phyloP scores from a whole-genome alignment of 2,329 filamentous ascomycete species.

The Arthrobotrys sphaeroides region DNA sequence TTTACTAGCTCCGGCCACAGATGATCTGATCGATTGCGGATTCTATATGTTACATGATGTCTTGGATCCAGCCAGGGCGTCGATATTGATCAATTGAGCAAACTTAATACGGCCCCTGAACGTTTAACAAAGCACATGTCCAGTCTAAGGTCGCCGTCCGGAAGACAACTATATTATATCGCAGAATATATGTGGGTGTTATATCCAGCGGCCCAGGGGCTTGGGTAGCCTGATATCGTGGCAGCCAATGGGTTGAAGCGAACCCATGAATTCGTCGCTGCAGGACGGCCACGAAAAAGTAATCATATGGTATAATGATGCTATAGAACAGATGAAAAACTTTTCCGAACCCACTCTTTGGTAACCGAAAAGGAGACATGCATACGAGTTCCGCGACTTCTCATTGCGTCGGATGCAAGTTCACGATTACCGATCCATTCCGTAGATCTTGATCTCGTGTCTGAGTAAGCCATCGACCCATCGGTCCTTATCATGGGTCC shows the following conservation, averaged over 20 bases:
- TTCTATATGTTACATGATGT: conserved; percentile 23
- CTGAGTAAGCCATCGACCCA: conserved; percentile 9
- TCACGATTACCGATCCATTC: conserved; percentile 48
- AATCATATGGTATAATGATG: conserved; percentile 33
- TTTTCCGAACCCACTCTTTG: conserved; percentile 31
- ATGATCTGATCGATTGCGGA: background rate
- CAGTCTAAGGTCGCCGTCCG: conserved; percentile 44
- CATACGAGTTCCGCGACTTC: conserved; percentile 24
- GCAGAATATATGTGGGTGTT: conserved; percentile 21
- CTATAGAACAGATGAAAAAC: conserved; percentile 18
- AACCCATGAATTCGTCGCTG: conserved; percentile 35
- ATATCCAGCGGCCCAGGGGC: conserved; percentile 47
- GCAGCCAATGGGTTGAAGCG: conserved; percentile 31
- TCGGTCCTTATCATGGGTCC: conserved; percentile 32
- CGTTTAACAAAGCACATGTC: conserved; percentile 4
- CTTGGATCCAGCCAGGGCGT: conserved; percentile 14
- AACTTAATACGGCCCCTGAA: conserved; percentile 34
- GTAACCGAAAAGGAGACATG: conserved; percentile 40
- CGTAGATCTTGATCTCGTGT: conserved; percentile 39
- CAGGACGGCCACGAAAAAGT: conserved; percentile 22
- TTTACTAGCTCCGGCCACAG: conserved; percentile 14
- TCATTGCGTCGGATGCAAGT: conserved; percentile 41
- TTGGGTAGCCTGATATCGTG: conserved; percentile 38
- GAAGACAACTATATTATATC: conserved; percentile 1
- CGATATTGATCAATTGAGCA: conserved; percentile 14